A percentile compares a stretch with the other conserved stretches of the same genome.
phyloP scores from a whole-genome alignment of 345 rosid species.

The Litchi chinensis region DNA sequence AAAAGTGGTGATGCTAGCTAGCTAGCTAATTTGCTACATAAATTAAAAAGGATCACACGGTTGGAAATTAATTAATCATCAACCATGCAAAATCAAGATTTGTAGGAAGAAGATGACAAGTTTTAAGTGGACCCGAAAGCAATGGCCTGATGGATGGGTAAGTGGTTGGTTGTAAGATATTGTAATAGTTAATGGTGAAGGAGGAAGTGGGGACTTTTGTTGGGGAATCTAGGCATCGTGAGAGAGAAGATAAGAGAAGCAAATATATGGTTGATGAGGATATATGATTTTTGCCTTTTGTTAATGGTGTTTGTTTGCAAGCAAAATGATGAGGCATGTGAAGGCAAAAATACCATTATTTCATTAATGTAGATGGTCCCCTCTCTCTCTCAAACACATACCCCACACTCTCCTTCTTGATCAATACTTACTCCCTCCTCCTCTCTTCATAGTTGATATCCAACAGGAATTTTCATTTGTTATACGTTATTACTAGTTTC shows the following conservation, averaged over 20 bases:
- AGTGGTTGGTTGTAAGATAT: constrained; percentile 12
- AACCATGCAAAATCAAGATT: constrained; percentile 1
- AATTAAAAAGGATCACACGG: constrained; percentile 3
- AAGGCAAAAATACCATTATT: constrained; percentile 18
- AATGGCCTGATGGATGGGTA: background rate
- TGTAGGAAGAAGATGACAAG: constrained; percentile 13
- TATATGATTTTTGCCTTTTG: background rate
- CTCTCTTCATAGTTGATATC: too few species aligned
- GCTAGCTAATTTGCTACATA: background rate
- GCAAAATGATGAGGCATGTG: constrained; percentile 32
- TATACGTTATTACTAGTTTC: too few species aligned
- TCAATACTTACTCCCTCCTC: too few species aligned
- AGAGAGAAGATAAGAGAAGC: background rate
- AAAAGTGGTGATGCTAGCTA: too few species aligned
- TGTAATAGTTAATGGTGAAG: background rate
- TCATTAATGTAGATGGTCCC: constrained; percentile 13
- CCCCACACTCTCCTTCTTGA: background rate
- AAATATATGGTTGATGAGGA: constrained; percentile 9
- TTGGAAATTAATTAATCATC: background rate
- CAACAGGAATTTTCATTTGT: too few species aligned
- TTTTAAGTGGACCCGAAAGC: background rate
- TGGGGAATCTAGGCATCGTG: background rate
- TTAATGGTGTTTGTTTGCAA: constrained; percentile 29
- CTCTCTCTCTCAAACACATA: background rate
- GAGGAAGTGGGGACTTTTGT: constrained; percentile 16